These are phyloP conservation scores for Chaetomiaceae sp. DNA, from an alignment of 2,329 filamentous ascomycete species.

Conservation along the genomic window DNA sequence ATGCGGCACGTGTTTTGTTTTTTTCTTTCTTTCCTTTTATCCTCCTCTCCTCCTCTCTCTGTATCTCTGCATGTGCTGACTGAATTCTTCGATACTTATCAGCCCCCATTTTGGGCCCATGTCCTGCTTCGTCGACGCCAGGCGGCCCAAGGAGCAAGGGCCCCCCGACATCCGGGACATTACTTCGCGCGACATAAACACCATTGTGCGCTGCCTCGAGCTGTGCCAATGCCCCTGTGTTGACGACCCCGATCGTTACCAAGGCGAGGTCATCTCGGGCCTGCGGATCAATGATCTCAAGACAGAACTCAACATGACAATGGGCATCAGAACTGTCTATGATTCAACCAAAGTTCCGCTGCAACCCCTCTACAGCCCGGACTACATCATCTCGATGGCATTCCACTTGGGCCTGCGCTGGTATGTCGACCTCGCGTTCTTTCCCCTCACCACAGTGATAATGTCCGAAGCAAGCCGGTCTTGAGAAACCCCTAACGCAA, in stretches of 20 bases:
- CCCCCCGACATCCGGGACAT: conserved; percentile 1
- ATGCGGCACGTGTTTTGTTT: conserved; percentile 12
- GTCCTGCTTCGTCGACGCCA: not conserved
- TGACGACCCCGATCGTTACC: not conserved
- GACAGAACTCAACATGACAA: not conserved
- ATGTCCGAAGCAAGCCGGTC: too few species aligned
- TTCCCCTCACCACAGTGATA: too few species aligned
- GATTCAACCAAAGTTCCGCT: conserved; percentile 4
- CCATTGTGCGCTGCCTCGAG: conserved; percentile 1
- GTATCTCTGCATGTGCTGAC: not conserved
- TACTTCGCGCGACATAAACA: conserved; percentile 10
- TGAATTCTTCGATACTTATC: too few species aligned
- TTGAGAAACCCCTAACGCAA: not conserved
- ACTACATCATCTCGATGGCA: conserved; percentile 1
- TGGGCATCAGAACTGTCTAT: conserved; percentile 1
- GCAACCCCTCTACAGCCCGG: not conserved
- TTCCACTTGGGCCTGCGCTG: conserved; percentile 15
- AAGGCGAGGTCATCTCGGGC: conserved; percentile 2
- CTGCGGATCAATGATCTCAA: conserved; percentile 10
- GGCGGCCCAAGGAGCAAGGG: not conserved
- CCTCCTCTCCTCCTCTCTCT: not conserved
- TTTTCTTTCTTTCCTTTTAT: not conserved
- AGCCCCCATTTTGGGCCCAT: conserved; percentile 11
- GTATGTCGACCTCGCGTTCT: too few species aligned
- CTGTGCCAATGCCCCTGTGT: not conserved